These are phyloP conservation scores for Cantharellus anzutake DNA, from an alignment of 768 basidiomycete species.

Conservation along the genomic window DNA sequence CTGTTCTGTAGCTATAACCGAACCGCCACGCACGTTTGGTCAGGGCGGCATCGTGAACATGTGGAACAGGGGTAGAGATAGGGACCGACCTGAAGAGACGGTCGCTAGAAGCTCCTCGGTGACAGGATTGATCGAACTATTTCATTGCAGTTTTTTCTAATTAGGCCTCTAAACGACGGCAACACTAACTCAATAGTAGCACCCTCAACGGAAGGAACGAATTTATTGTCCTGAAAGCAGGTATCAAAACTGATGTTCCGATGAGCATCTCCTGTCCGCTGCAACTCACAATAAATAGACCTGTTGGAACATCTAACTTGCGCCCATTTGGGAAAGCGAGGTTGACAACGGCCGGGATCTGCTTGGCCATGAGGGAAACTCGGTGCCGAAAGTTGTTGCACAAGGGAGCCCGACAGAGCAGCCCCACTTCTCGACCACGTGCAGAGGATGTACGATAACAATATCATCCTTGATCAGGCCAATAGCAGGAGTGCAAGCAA, in stretches of 20 bases:
- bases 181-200: conserved; percentile 4
- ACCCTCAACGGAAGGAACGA: conserved; percentile 5
- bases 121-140: conserved; percentile 58
- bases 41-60: background rate
- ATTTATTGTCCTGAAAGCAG: conserved; percentile 6
- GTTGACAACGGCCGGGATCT: background rate
- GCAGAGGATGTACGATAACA: too few relatives aligned
- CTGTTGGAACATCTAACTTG: conserved; percentile 2
- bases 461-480: too few relatives aligned
- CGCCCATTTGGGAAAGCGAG: conserved; percentile 5
- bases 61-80: background rate
- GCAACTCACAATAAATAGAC: conserved; percentile 4
- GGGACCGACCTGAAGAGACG: conserved; percentile 19
- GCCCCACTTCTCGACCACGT: too few relatives aligned
- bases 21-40: background rate
- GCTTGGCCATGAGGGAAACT: too few relatives aligned
- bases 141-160: background rate
- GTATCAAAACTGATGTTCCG: background rate
- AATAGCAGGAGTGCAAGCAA: too few relatives aligned
- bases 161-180: background rate
- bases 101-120: conserved; percentile 57
- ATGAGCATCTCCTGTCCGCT: background rate
- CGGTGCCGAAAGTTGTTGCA: too few relatives aligned
- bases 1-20: conserved; percentile 33
- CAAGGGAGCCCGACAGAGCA: too few relatives aligned